phyloP scores from a whole-genome alignment of 768 basidiomycete species.

The Mycena haematopus region DNA sequence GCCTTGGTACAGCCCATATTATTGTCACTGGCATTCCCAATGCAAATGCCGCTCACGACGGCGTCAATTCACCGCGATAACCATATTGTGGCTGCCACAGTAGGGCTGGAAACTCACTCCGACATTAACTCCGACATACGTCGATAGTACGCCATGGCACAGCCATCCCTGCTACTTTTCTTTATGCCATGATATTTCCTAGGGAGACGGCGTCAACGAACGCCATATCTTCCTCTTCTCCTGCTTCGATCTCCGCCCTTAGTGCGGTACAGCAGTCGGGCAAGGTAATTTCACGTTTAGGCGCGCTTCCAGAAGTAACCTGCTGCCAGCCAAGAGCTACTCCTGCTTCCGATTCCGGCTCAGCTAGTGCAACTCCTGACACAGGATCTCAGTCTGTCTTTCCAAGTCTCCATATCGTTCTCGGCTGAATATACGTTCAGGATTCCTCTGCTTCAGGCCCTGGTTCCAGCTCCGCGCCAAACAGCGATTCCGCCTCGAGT shows the following conservation, averaged over 20 bases:
- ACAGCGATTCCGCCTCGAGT: background rate
- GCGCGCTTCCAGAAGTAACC: background rate
- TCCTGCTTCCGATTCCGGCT: background rate
- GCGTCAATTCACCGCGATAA: too few species aligned
- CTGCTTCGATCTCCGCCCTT: background rate
- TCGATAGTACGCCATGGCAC: too few species aligned
- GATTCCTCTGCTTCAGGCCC: background rate
- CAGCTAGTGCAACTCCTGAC: background rate
- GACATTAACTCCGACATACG: too few species aligned
- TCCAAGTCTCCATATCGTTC: background rate
- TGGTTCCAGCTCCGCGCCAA: background rate
- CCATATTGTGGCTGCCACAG: too few species aligned
- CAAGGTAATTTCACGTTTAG: conserved; percentile 1
- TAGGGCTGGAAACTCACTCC: too few species aligned
- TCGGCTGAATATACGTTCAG: too few species aligned
- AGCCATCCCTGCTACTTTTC: too few species aligned
- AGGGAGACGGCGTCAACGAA: conserved; percentile 3
- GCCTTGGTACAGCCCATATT: too few species aligned
- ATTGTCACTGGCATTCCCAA: too few species aligned
- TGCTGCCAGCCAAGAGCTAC: conserved; percentile 4
- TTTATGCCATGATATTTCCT: conserved; percentile 12
- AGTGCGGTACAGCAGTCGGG: conserved; percentile 2
- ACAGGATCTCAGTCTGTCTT: conserved; percentile 3
- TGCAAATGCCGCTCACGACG: too few species aligned
- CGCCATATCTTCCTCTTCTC: background rate